A percentile compares a stretch with the other conserved stretches of the same genome.
phyloP scores from a whole-genome alignment of 192 early-diverging fungal genomes.

The Backusella psychrophila region DNA sequence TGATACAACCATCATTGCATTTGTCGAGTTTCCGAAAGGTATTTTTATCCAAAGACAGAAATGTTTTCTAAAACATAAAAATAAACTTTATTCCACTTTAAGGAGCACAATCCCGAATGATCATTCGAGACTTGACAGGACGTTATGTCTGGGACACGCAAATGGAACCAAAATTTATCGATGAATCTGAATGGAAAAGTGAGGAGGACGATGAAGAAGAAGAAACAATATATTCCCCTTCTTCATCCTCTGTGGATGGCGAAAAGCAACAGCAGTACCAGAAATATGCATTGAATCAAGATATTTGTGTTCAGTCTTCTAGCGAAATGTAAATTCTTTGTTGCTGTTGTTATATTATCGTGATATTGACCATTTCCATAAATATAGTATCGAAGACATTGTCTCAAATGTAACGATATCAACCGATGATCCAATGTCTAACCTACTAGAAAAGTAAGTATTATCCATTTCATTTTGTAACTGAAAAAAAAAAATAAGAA shows the following conservation, averaged over 20 bases:
- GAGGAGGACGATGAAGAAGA: neutral
- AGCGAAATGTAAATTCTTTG: neutral
- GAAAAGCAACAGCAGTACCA: neutral
- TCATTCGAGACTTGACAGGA: constrained; percentile 76
- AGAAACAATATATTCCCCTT: constrained; percentile 1
- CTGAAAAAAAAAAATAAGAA: neutral
- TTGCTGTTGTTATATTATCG: neutral
- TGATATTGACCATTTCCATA: neutral
- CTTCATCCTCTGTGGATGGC: neutral
- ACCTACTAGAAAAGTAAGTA: neutral
- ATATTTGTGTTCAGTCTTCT: neutral
- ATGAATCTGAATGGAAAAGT: neutral
- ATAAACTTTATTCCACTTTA: constrained; percentile 1
- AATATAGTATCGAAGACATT: neutral
- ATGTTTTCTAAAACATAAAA: neutral
- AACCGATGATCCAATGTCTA: constrained; percentile 11
- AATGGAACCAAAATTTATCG: constrained; percentile 29
- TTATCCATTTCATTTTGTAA: neutral
- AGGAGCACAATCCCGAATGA: constrained; percentile 52
- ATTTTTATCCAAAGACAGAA: neutral
- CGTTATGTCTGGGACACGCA: constrained; percentile 79
- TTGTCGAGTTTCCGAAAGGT: constrained; percentile 63
- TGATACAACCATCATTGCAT: constrained; percentile 67
- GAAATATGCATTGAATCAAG: neutral
- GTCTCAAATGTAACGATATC: neutral